Conservation (phyloP, 148 eudicot species). For the Agrostemma githago region DNA sequence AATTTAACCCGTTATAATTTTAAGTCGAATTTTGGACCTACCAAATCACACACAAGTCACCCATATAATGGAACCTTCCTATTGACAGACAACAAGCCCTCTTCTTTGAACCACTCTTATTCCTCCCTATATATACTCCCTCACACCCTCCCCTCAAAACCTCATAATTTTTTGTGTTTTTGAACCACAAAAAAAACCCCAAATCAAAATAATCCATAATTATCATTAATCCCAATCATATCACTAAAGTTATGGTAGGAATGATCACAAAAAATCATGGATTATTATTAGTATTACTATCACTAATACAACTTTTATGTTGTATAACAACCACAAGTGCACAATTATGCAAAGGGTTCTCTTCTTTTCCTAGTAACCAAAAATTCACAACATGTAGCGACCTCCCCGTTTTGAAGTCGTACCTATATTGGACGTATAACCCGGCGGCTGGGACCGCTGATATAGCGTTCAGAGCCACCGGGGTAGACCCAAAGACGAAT, state of each 20-base stretch:
- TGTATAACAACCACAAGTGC: constrained; percentile 9
- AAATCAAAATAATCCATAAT: not conserved
- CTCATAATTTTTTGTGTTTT: not conserved
- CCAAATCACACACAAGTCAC: constrained; percentile 17
- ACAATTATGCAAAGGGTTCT: constrained; percentile 31
- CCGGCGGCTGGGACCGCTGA: constrained; percentile 37
- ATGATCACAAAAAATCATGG: not conserved
- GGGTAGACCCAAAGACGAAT: constrained; percentile 25
- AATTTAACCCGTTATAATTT: too few relatives aligned
- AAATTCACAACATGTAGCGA: constrained; percentile 33
- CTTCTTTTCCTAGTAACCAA: constrained; percentile 42
- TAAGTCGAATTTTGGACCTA: not conserved
- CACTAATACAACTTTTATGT: not conserved
- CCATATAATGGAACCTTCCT: constrained; percentile 19
- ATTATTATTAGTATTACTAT: constrained; percentile 18
- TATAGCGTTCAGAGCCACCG: constrained; percentile 60
- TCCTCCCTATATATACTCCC: constrained; percentile 8
- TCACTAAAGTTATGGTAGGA: constrained; percentile 6
- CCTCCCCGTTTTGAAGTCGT: constrained; percentile 43
- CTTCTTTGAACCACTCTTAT: not conserved
- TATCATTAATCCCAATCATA: not conserved
- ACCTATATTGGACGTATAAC: constrained; percentile 68
- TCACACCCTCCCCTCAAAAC: not conserved
- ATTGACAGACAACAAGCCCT: not conserved
- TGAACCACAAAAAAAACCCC: not conserved